Evolutionary conservation across 2,329 filamentous ascomycete species (phyloP), one percentile per base, ranked within the genome.

Genomic region (Scedosporium boydii): DNA sequence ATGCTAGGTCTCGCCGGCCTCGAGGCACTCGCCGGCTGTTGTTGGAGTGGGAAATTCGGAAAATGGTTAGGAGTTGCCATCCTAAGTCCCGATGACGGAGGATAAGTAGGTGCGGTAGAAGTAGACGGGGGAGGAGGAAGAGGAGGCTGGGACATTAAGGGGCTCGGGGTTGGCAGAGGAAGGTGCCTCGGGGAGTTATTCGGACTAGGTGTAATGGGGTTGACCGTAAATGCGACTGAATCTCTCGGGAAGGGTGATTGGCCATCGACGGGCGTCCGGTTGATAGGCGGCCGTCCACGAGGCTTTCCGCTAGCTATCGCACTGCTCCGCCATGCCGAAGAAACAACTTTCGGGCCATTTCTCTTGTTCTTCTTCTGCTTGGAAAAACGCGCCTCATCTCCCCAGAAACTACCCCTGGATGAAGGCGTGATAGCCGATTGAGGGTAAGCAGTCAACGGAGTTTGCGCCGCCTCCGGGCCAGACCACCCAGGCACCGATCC

Each of bases 311-410:
- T 62, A 6, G 63, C 23, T 4, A 58, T 21, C n/a, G 48, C 63
- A 10, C 62, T 61, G 55, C 63, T 64, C 6, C 88, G 86, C 93
- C 93, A 97, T 0, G 93, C 93, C 9, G 92, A 96, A 0, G 92
- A 96, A 0, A 96, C 91, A 6, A 90, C 91, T 69, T 85, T 85
- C 0, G 91, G 89, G 0, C 92, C 92, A 71, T 96, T 89, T 3
- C 90, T 84, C 62, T 72, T 73, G 10, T 69, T 60, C 18, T 79
- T 73, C 63, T 82, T 80, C 2, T 76, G 74, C 65, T 80, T 87
- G 60, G 82, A 85, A 0, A 91, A 92, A 58, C 82, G 86, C 9
- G 90, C 88, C 65, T 91, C 88, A n/a, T 84, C 81, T n/a, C 77
- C 75, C 82, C 82, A 85, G 66, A 84, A 84, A 0, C 72, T 69